Conservation (phyloP, 495 filamentous ascomycete genomes). For the Talaromyces borbonicus region DNA sequence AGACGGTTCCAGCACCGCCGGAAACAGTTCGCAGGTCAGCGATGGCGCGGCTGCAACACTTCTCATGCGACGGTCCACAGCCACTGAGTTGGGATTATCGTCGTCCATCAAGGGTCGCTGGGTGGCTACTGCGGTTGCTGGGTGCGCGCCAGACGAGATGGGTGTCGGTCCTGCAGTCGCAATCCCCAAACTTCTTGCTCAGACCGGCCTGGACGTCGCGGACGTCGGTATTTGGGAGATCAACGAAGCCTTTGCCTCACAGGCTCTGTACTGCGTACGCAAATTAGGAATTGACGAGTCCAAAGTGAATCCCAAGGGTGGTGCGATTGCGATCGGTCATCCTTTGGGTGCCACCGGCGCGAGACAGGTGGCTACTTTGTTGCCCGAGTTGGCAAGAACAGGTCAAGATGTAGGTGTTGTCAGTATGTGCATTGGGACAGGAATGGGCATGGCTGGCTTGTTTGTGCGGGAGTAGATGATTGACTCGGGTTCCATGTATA, state of each 20-base stretch:
- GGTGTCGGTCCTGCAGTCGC: constrained; percentile 79
- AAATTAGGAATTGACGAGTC: constrained; percentile 59
- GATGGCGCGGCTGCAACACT: constrained; percentile 80
- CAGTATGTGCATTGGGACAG: constrained; percentile 85
- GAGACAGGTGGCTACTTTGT: constrained; percentile 64
- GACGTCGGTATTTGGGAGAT: constrained; percentile 92
- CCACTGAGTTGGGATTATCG: constrained; percentile 58
- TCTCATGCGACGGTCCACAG: constrained; percentile 78
- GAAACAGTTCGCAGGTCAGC: constrained; percentile 77
- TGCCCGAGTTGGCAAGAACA: constrained; percentile 57
- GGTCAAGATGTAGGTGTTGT: constrained; percentile 60
- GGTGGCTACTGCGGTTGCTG: constrained; percentile 60
- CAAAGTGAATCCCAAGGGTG: constrained; percentile 82
- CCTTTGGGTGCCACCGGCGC: constrained; percentile 89
- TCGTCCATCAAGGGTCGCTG: constrained; percentile 68
- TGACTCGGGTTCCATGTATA: neutral
- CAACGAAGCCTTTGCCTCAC: constrained; percentile 91
- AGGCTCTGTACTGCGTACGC: constrained; percentile 71
- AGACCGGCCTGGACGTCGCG: constrained; percentile 48
- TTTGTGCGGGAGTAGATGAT: constrained; percentile 65
- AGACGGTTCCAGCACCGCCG: constrained; percentile 69
- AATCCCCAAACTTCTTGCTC: constrained; percentile 66
- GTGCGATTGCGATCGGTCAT: constrained; percentile 88
- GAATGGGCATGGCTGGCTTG: constrained; percentile 85
- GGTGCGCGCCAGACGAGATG: constrained; percentile 86